Base-by-base conservation (phyloP, 352 stramenopile genomes). In the Phytopythium helicoides region DNA sequence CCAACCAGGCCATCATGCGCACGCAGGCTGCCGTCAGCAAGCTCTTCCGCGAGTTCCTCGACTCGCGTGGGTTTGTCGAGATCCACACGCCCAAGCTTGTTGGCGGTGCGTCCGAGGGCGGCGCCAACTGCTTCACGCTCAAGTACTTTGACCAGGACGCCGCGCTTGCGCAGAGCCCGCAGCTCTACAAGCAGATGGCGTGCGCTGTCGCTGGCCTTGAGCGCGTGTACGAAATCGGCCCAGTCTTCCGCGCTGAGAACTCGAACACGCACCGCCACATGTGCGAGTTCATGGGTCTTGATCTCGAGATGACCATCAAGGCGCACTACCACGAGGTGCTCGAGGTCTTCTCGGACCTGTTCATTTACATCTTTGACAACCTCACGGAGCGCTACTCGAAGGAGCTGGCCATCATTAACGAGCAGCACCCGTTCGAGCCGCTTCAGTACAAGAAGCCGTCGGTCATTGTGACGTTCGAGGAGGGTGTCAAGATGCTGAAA, bases 111-210 rank as follows among this genome's bases (percentile, higher is more conserved):
- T 98, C 84, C 22, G 97, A 99, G 71, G 97, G 97, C 60, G 97
- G 97, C 35, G 85, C 96, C 10, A 97, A 98, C 67, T 97, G 98
- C 46, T 99, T 99, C 68, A 99, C 81, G 52, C 81, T 99, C 34
- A 86, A 98, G 68, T 99, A 99, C 76, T 99, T 99, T 75, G 97
- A 97, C 61, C 78, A 98, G 66, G 73, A 93, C 38, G 97, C 96
- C 19, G 99, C 96, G 67, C 76, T 99, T 23, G 97, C 96, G 47
- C 92, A 98, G 75, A 96, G 86, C 57, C 97, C 97, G 33, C 97
- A 99, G 77, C 86, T 99, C 15, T 98, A 99, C 86, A 99, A 99
- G 80, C 97, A 99, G 67, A 99, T 99, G 93, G 89, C 92, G 33
- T 96, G 94, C 42, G 97, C 97, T 21, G 99, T 97, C 68, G 94